Evolutionary conservation across 1,139 yeast genomes (phyloP), one percentile per base, ranked within the genome.

Genomic region (Taphrina sp.): DNA sequence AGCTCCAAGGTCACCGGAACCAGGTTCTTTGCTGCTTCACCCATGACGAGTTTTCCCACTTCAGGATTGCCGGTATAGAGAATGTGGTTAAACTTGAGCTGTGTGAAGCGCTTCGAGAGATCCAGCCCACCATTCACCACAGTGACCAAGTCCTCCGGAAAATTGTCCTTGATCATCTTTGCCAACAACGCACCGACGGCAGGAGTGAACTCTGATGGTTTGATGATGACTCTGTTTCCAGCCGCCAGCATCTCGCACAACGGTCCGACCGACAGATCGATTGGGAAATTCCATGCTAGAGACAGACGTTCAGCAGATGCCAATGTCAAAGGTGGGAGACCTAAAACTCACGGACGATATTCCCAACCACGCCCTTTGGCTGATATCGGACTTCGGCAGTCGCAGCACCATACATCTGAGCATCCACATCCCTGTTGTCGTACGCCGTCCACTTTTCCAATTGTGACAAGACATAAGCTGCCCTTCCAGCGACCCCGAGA

Each of bases 221-320:
- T 90, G 65, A 85, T 72, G 24, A 86, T 81, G 26, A 85, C 94
- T 5, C 82, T 76, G 69, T 90, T 90, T 19, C 97, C 97, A 17
- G 85, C 89, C 1, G 95, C 88, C 63, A 90, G 73, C 0, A 96
- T 95, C 31, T 88, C 88, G 36, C 82, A 76, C 16, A 90, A 66
- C 0, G 96, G 89, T 12, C 79, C 74, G 23, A 89, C 61, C 0
- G 86, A 66, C 61, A 90, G 72, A 39, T 78, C 61, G 52, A 86
- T 69, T 0, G 97, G 97, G 68, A 84, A 90, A 71, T 90, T 90
- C 77, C 86, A 90, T 0, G 97, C 34, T 12, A 39, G 22, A n/a
- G n/a, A n/a, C n/a, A n/a, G n/a, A n/a, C n/a, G n/a, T n/a, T n/a
- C n/a, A n/a, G n/a, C n/a, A n/a, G n/a, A n/a, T n/a, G n/a, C n/a